phyloP scores from a whole-genome alignment of 805 yeast genomes.

The Zygosaccharomyces kombuchaensis region DNA sequence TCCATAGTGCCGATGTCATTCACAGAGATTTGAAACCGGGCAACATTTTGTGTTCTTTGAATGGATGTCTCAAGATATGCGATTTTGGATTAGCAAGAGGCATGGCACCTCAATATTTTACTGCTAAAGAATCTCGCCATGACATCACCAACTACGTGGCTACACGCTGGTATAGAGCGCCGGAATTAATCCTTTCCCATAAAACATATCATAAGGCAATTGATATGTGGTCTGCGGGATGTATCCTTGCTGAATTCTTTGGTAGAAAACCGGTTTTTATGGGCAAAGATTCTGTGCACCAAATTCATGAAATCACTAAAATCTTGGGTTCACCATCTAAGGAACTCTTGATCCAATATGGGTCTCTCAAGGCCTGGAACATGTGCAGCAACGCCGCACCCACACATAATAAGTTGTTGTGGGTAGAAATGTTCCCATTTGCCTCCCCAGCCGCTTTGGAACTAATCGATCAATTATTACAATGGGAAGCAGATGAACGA shows the following conservation, averaged over 20 bases:
- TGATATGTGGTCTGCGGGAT: slow-evolving; percentile 93
- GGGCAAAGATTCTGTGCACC: slow-evolving; percentile 70
- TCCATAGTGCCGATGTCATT: slow-evolving; percentile 87
- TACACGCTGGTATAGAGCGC: slow-evolving; percentile 94
- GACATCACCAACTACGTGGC: slow-evolving; percentile 84
- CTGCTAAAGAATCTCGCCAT: slow-evolving; percentile 15
- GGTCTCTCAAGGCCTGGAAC: slow-evolving; percentile 45
- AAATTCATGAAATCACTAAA: slow-evolving; percentile 61
- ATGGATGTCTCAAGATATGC: slow-evolving; percentile 78
- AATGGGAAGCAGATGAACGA: slow-evolving; percentile 61
- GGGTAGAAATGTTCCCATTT: slow-evolving; percentile 59
- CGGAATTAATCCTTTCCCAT: slow-evolving; percentile 70
- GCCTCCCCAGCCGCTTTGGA: slow-evolving; percentile 50
- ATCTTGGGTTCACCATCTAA: slow-evolving; percentile 68
- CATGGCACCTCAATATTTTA: slow-evolving; percentile 37
- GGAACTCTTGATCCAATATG: slow-evolving; percentile 42
- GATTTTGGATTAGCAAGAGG: slow-evolving; percentile 94
- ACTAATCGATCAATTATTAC: slow-evolving; percentile 50
- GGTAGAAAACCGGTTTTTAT: slow-evolving; percentile 76
- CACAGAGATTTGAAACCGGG: slow-evolving; percentile 94
- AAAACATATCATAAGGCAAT: slow-evolving; percentile 60
- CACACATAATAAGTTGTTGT: slow-evolving; percentile 40
- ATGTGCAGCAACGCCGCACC: slow-evolving; percentile 43
- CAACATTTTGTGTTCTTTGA: slow-evolving; percentile 69
- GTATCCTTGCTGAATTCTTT: slow-evolving; percentile 80